Percentiles rank a stretch among this genome's conserved stretches.
These are phyloP conservation scores for Amylocystis lapponica DNA, from an alignment of 768 basidiomycete genomes.

Conservation along the genomic window DNA sequence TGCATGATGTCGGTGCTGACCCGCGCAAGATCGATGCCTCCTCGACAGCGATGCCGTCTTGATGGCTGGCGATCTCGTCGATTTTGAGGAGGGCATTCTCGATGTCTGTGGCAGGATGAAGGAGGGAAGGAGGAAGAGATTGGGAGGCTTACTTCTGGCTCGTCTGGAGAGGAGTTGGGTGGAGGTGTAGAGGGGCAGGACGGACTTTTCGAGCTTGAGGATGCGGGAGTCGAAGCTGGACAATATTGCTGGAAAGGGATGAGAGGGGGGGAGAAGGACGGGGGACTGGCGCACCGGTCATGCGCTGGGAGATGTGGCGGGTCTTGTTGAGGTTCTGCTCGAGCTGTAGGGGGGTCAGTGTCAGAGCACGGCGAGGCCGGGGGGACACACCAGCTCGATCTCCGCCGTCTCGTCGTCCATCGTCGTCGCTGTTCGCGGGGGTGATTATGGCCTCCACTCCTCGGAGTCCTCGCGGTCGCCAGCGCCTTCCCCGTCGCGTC, in stretches of 20 bases:
- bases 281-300: slow-evolving; percentile 58
- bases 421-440: slow-evolving; percentile 3
- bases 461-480: no score
- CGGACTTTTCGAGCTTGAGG: slow-evolving; percentile 80
- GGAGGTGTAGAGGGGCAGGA: slow-evolving; percentile 74
- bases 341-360: slow-evolving; percentile 38
- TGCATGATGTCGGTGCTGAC: slow-evolving; percentile 33
- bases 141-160: slow-evolving; percentile 54
- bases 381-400: slow-evolving; percentile 66
- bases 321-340: slow-evolving; percentile 89
- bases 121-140: neutral
- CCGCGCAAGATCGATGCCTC: slow-evolving; percentile 76
- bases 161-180: slow-evolving; percentile 71
- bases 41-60: slow-evolving; percentile 71
- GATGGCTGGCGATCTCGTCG: slow-evolving; percentile 69
- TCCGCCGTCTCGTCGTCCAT: slow-evolving; percentile 68
- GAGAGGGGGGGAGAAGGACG: neutral
- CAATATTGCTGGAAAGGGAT: slow-evolving; percentile 53
- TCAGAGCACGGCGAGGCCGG: neutral
- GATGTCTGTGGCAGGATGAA: slow-evolving; percentile 48
- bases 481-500: no score
- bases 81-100: slow-evolving; percentile 75
- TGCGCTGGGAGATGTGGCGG: slow-evolving; percentile 75
- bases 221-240: slow-evolving; percentile 80
- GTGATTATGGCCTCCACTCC: no score